These are phyloP conservation scores for Cyberlindnera nakhonratchasimensis DNA, from an alignment of 805 yeast species.

Conservation along the genomic window DNA sequence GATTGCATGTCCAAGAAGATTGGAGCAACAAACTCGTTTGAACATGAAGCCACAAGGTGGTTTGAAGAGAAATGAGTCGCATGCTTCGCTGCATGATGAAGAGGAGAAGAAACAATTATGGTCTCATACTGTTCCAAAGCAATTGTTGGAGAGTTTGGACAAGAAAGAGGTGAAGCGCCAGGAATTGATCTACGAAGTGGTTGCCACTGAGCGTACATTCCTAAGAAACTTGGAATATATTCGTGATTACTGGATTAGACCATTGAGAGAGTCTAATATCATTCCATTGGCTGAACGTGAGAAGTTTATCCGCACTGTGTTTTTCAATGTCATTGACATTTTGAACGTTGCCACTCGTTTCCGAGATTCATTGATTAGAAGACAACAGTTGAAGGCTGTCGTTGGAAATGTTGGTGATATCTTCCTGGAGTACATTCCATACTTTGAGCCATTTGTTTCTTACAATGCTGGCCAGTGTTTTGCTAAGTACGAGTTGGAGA, in stretches of 20 bases:
- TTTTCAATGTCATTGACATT: constrained; percentile 84
- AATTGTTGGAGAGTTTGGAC: constrained; percentile 70
- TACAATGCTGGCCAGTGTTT: constrained; percentile 94
- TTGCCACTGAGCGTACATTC: constrained; percentile 91
- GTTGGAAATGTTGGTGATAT: constrained; percentile 86
- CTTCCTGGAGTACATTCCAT: constrained; percentile 75
- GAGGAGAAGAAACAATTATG: constrained; percentile 83
- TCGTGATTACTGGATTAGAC: constrained; percentile 91
- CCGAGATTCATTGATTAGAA: constrained; percentile 82
- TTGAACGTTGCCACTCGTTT: constrained; percentile 78
- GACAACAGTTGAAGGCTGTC: constrained; percentile 83
- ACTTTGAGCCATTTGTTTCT: constrained; percentile 86
- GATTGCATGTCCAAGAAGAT: constrained; percentile 91
- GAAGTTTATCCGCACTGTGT: constrained; percentile 86
- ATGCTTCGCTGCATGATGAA: constrained; percentile 66
- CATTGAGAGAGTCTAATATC: constrained; percentile 79
- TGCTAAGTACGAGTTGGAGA: constrained; percentile 92
- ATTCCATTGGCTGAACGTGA: constrained; percentile 89
- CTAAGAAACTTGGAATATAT: constrained; percentile 91
- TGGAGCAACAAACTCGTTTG: constrained; percentile 92
- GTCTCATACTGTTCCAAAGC: constrained; percentile 88
- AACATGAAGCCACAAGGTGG: constrained; percentile 89
- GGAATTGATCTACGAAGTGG: constrained; percentile 91
- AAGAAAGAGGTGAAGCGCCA: constrained; percentile 89
- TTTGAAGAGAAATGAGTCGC: constrained; percentile 68